These are phyloP conservation scores for Chaetoceros tenuissimus DNA, from an alignment of 108 stramenopile genomes.

Conservation along the genomic window DNA sequence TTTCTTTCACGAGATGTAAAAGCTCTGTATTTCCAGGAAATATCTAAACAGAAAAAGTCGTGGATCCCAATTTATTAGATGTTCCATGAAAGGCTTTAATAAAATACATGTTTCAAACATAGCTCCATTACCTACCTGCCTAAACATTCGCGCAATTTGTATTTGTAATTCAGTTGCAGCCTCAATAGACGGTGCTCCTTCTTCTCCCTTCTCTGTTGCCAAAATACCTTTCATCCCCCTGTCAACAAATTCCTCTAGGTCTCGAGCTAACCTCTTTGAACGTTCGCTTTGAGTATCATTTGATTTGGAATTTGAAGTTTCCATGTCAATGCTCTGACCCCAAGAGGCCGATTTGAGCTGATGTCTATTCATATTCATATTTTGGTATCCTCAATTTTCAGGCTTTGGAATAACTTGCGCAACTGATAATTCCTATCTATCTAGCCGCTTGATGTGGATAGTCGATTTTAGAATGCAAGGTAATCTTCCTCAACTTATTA, in stretches of 20 bases:
- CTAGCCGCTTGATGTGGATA: no score
- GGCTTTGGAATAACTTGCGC: no score
- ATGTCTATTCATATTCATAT: no score
- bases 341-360: no score
- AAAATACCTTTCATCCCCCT: not conserved
- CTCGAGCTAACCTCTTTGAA: not conserved
- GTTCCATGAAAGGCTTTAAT: not conserved
- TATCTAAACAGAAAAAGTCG: constrained; percentile 14
- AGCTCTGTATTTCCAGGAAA: constrained; percentile 45
- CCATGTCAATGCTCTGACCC: no score
- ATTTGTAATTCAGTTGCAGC: not conserved
- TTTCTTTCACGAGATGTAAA: constrained; percentile 50
- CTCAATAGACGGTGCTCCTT: not conserved
- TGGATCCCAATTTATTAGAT: not conserved
- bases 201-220: constrained; percentile 1
- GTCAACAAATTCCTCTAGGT: constrained; percentile 1
- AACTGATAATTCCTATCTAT: no score
- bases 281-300: not conserved
- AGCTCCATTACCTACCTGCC: constrained; percentile 3
- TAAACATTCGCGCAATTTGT: not conserved
- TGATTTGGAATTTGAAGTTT: no score
- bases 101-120: no score
- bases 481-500: no score
- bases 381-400: no score
- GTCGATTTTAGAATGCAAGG: no score